Evolutionary conservation across 2,329 filamentous ascomycete species (phyloP), one percentile per base, ranked within the genome.

Genomic region (Sarocladiaceae sp.): DNA sequence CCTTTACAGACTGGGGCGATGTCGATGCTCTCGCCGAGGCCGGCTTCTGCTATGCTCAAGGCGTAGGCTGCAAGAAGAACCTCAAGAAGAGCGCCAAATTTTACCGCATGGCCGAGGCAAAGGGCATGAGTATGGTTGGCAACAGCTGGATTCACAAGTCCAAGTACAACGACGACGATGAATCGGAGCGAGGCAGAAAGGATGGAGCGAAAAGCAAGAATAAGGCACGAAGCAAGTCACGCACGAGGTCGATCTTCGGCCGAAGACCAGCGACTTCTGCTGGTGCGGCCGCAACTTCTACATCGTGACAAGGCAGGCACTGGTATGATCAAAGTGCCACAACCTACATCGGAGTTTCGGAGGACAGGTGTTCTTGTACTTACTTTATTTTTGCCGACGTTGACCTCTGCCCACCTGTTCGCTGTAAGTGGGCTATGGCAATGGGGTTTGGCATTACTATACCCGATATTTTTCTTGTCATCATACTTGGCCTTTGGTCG

Each of bases 111-210:
- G 93, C 93, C 5, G 93, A 95, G 62, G 82, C 84, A 19, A 93
- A 93, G 66, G 93, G 93, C 6, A 90, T 96, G 73, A 95, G 82
- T 64, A 97, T 97, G 89, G 85, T 95, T 46, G 93, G 93, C 45
- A 97, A 97, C 62, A 96, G 89, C 72, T 98, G 93, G 91, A 97
- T 97, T 55, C 90, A 96, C 72, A 97, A 97, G 64, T 69, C 88
- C 46, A 97, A 97, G 60, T 97, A 97, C 62, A 80, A 88, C 20
- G 79, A 83, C 29, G 70, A 64, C 43, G 58, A 64, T 24, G 61
- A 58, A 46, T 45, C 35, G 20, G 15, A 32, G 10, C 16, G 18
- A 21, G 23, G 23, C 23, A n/a, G 2, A 27, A 43, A 15, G 60
- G 65, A 47, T 62, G 62, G 47, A 72, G 66, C 51, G 70, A n/a